Base-by-base conservation (phyloP, 345 rosid genomes). In the Aquilaria yunnanensis region DNA sequence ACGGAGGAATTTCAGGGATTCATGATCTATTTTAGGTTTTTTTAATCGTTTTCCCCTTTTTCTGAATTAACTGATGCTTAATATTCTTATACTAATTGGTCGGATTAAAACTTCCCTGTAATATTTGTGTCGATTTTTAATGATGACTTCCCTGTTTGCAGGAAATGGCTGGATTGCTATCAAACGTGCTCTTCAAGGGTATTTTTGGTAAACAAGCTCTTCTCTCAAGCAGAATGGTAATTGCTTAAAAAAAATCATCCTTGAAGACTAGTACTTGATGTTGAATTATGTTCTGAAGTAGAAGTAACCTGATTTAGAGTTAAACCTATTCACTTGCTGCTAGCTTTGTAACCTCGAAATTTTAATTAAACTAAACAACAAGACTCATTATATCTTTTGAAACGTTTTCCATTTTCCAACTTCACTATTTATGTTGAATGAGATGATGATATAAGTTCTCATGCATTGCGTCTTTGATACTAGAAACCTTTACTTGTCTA, bases 161-260 rank as follows among this genome's bases (percentile, higher is more conserved):
- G 58, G 51, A 8, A 53, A 91, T 88, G 97, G 92, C 90, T 0
- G 81, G 78, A 61, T 68, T 81, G 16, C 74, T 88, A 32, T 85
- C 96, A 1, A 91, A 69, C 74, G 45, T 74, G n/a, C 64, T 88
- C 34, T 13, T 83, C 2, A 86, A 62, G 69, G 77, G 90, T 60
- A 60, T 85, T 57, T 54, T 69, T 8, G 72, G 74, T 64, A 77
- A 78, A 52, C 77, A 82, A 5, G 67, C 81, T 63, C 67, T 66
- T 59, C 74, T 72, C 43, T 83, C 84, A 10, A 33, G 61, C 57
- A 78, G 78, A 80, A 71, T 71, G 51, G 88, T 88, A 74, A 76
- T 89, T 67, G 16, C 62, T 48, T 14, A 1, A 2, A 2, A 0
- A 2, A 23, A 56, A 31, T 46, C 34, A 6, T 56, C n/a, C n/a